Percentiles rank a stretch among this genome's conserved stretches.
phyloP scores from a whole-genome alignment of 805 yeast species.

The Wickerhamomyces strasburgensis region DNA sequence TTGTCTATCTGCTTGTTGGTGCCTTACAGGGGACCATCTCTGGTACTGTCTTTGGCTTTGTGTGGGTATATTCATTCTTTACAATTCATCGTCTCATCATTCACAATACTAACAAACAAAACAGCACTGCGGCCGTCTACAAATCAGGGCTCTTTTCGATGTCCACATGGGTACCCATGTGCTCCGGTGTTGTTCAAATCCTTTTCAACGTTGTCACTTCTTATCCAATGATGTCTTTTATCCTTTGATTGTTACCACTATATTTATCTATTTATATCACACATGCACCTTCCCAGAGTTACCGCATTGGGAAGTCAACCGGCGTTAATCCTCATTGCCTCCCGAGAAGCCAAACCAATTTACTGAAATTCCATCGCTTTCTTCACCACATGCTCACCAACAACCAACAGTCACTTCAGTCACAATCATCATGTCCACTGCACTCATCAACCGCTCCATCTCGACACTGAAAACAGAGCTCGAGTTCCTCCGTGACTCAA shows the following conservation, averaged over 20 bases:
- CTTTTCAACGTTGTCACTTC: constrained; percentile 62
- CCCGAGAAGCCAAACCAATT: too few species aligned
- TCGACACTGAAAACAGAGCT: constrained; percentile 73
- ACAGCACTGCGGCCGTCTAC: constrained; percentile 53
- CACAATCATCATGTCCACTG: constrained; percentile 34
- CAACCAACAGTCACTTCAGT: background rate
- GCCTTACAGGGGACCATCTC: constrained; percentile 59
- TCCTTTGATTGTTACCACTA: constrained; percentile 30
- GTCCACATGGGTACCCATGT: constrained; percentile 94
- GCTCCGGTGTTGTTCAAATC: constrained; percentile 68
- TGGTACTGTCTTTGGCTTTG: constrained; percentile 74
- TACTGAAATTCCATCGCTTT: too few species aligned
- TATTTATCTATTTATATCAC: too few species aligned
- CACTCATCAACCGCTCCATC: constrained; percentile 72
- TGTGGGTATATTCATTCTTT: constrained; percentile 29
- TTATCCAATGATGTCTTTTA: constrained; percentile 51
- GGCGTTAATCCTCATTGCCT: background rate
- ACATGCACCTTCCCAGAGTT: too few species aligned
- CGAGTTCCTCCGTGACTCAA: constrained; percentile 71
- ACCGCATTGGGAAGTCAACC: constrained; percentile 8
- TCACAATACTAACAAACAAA: too few species aligned
- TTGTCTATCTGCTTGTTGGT: constrained; percentile 48
- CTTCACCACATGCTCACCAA: too few species aligned
- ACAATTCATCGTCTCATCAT: constrained; percentile 4
- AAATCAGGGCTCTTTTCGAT: constrained; percentile 75